Base-by-base conservation (phyloP, 176 grass and related monocot genomes). In the Aegilops speltoides region DNA sequence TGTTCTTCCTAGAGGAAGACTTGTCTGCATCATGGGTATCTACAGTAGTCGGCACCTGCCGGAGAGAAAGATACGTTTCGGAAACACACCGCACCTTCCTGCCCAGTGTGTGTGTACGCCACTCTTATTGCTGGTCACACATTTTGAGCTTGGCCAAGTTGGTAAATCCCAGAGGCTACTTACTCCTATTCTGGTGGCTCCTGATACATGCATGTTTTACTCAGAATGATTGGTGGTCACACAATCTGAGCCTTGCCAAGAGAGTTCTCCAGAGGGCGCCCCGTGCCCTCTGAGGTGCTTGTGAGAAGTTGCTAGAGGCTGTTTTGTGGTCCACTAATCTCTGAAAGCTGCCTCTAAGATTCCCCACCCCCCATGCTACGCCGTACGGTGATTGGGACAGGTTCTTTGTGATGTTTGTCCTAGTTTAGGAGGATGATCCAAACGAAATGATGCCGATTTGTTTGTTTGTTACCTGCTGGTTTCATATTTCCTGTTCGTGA, bases 41-140 rank as follows among this genome's bases (percentile, higher is more conserved):
- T 60, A 31, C 33, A 65, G 38, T 45, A 25, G n/a, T 36, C 5
- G 50, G 67, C 56, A 78, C 43, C 75, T 80, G 40, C 24, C 52
- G 2, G 28, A 5, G 80, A 29, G 82, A 83, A 79, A 84, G 74
- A 73, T 75, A 14, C 20, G 45, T 68, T 68, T 36, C 28, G 26
- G 25, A 75, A 90, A 90, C 75, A 40, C 64, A 33, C 2, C 43
- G 32, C 40, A 23, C 79, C 82, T 72, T 73, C 52, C 64, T 90
- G 31, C 28, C 57, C 16, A 60, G 65, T 50, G 64, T 43, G 65
- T 62, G 63, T 24, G 28, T 31, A 23, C 50, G 46, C 12, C 6
- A 7, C 54, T 63, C 43, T 62, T 86, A 22, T 86, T 83, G 38
- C 64, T 87, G 40, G 64, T 90, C 84, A 87, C 89, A 73, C 89